phyloP scores from a whole-genome alignment of 352 stramenopile species.

The Globisporangium megalacanthum region DNA sequence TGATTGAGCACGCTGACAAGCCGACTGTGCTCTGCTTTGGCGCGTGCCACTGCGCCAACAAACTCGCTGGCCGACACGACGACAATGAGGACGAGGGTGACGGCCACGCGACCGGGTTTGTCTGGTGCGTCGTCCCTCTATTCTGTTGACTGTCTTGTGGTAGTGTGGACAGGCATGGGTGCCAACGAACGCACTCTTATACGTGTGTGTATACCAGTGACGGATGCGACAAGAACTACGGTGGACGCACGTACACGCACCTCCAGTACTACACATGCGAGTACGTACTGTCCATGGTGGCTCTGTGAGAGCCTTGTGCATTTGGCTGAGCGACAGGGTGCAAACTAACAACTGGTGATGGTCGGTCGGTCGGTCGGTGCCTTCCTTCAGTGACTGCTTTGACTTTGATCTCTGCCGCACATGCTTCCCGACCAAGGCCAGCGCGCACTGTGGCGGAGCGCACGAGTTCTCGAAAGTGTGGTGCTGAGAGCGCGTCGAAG shows the following conservation, averaged over 20 bases:
- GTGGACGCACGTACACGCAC: background rate
- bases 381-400: slow-evolving; percentile 25
- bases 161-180: background rate
- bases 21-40: slow-evolving; percentile 31
- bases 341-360: background rate
- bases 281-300: slow-evolving; percentile 7
- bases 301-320: slow-evolving; percentile 1
- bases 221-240: slow-evolving; percentile 5
- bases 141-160: background rate
- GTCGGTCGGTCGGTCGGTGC: background rate
- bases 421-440: slow-evolving; percentile 11
- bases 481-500: background rate
- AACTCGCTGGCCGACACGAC: slow-evolving; percentile 11
- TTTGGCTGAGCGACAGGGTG: background rate
- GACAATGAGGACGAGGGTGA: slow-evolving; percentile 9
- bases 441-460: slow-evolving; percentile 4
- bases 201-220: slow-evolving; percentile 5
- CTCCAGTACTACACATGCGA: slow-evolving; percentile 15
- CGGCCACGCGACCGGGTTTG: slow-evolving; percentile 5
- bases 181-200: background rate
- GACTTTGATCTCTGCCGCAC: slow-evolving; percentile 26
- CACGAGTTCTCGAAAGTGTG: slow-evolving; percentile 13
- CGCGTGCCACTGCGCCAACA: slow-evolving; percentile 18
- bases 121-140: slow-evolving; percentile 4
- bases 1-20: slow-evolving; percentile 26